These are phyloP conservation scores for Lotmaria passim DNA, from an alignment of 208 protist genomes.

Conservation along the genomic window DNA sequence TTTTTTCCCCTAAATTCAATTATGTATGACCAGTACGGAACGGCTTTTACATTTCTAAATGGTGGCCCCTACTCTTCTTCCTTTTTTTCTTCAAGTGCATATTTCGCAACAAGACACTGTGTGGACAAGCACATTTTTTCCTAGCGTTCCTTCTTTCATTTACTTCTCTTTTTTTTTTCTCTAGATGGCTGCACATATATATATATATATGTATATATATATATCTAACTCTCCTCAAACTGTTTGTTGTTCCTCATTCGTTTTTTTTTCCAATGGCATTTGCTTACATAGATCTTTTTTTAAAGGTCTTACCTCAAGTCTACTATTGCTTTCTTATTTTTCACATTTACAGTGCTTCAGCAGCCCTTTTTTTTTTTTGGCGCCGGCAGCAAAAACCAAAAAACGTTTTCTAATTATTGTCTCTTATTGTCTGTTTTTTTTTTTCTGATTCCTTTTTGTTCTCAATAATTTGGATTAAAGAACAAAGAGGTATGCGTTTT, in stretches of 20 bases:
- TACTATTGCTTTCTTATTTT: slow-evolving; percentile 9
- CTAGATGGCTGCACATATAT: not conserved
- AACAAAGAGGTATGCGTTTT: not conserved
- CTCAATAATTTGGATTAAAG: too few species aligned
- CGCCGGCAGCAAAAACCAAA: not conserved
- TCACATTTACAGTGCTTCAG: not conserved
- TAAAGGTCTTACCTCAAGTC: not conserved
- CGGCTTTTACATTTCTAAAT: not conserved
- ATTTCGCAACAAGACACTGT: slow-evolving; percentile 3
- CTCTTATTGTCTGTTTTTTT: too few species aligned
- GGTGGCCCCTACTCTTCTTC: not conserved
- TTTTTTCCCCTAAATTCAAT: too few species aligned
- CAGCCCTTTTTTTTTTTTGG: not conserved
- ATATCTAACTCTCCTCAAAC: not conserved
- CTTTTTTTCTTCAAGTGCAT: slow-evolving; percentile 1
- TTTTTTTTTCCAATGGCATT: not conserved
- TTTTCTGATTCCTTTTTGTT: too few species aligned
- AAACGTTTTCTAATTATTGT: too few species aligned
- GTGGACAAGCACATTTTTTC: not conserved
- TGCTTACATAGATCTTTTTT: not conserved
- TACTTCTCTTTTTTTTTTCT: not conserved
- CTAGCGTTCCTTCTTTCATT: not conserved
- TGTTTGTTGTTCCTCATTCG: not conserved
- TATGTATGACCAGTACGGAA: not conserved
- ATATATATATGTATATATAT: not conserved